Evolutionary conservation across 805 yeast genomes (phyloP), one percentile per base, ranked within the genome.

Genomic region (Wickerhamiella lipophila): DNA sequence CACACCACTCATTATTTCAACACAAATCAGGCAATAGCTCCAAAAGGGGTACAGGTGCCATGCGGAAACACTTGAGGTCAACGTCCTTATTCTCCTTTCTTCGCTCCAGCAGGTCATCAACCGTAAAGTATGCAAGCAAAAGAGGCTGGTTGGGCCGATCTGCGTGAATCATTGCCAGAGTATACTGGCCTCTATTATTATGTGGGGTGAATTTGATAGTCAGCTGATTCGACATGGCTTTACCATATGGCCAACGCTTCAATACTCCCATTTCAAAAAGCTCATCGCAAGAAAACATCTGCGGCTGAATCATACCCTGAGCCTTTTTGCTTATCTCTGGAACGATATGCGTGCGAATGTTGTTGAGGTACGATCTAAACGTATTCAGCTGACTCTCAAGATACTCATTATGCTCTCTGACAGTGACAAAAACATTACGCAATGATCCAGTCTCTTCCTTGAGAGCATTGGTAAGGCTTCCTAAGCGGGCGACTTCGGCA

Each of bases 391-490:
- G 69, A 3, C 61, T 51, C 26, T 57, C 53, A 16, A 66, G 58
- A 45, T 66, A 64, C 46, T 60, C 64, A 42, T 66, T 65, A 49
- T 63, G 68, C 35, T 66, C 68, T 8, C 59, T 46, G 22, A 65
- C 63, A 15, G 60, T 56, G 9, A 54, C 39, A 47, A 56, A 59
- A 6, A 64, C 69, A 11, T 57, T 57, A 39, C 61, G 60, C 13
- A 66, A 55, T 11, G 65, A 59, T 13, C 38, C 42, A 18, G 63
- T 54, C 50, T 66, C 69, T 18, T 50, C 56, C 18, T 56, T 57
- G 13, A 63, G 61, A 2, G 63, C 55, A 26, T 59, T 61, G 23
- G 54, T 56, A 27, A 62, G 51, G 15, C 66, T 58, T 6, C 67
- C 67, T 11, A 66, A 54, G 25, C 61, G 65, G 21, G 56, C 53